Evolutionary conservation across 1,284 basidiomycete species (phyloP), one percentile per base, ranked within the genome.

Genomic region (Puccinia horiana): DNA sequence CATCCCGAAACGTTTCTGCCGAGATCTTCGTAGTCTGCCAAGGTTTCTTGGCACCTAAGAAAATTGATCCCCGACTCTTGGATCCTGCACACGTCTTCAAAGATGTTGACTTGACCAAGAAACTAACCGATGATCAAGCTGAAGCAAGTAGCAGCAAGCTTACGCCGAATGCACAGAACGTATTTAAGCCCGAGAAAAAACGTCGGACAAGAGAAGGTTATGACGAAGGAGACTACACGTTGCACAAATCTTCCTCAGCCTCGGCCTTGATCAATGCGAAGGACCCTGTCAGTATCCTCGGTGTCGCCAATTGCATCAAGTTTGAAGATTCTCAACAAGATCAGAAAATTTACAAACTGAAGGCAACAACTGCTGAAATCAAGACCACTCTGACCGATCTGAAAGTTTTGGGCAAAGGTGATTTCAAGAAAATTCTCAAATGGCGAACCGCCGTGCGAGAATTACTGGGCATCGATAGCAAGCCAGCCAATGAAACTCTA

Each of bases 21-120:
- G 97, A 99, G 88, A 99, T 99, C 86, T 99, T 99, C 89, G 97
- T 99, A 85, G 95, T 98, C 78, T 99, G 97, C 88, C 93, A 93
- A 84, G 94, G 95, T 83, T 99, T 95, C 89, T 91, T 95, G 84
- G 95, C 95, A 4, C 97, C 97, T 4, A 94, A 94, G 87, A 91
- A 93, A 86, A 96, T 99, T 85, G 97, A 99, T 86, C 95, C 97
- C 58, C 97, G 96, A 88, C 98, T 99, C 88, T 91, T 99, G 84
- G 96, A 99, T 86, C 94, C 97, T 14, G 94, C 92, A 86, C 94
- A 98, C 86, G 97, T 99, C 83, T 99, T 99, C 91, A 97, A 98
- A 87, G 97, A 98, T 84, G 88, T 94, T 23, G 88, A 88, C 52
- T 86, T 88, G 83, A 87, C 85, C 84, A 8, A 78, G 82, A 16